Base-by-base conservation (phyloP, 139 green algal species). In the Dunaliella sp. region DNA sequence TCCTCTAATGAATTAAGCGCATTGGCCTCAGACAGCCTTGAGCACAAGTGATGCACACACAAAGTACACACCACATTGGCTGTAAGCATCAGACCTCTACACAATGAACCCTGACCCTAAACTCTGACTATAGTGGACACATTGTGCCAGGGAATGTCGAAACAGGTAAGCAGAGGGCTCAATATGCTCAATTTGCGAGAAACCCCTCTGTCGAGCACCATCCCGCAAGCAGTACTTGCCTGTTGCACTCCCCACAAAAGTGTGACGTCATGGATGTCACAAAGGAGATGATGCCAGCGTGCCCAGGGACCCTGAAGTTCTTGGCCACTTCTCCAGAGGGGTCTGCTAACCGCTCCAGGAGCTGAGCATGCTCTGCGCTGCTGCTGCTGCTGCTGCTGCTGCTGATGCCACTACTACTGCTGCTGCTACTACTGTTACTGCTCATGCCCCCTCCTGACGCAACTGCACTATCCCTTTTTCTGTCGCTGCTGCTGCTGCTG, bases 181-280 rank as follows among this genome's bases (percentile, higher is more conserved):
- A n/a, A n/a, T n/a, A n/a, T n/a, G n/a, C n/a, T n/a, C n/a, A n/a
- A n/a, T n/a, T n/a, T n/a, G n/a, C n/a, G n/a, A n/a, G n/a, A n/a
- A n/a, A n/a, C n/a, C n/a, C n/a, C n/a, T n/a, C n/a, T n/a, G n/a
- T n/a, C n/a, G n/a, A n/a, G n/a, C n/a, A n/a, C n/a, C n/a, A n/a
- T n/a, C n/a, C n/a, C n/a, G n/a, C n/a, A n/a, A n/a, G n/a, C n/a
- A n/a, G n/a, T n/a, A n/a, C n/a, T 0, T 79, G 91, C 91, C 95
- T 88, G 89, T 96, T 98, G 92, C 96, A 98, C 86, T 97, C 95
- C 48, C 88, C 86, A 90, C 97, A 99, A 88, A 99, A 99, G 37
- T 96, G 90, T 26, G 95, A 90, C 3, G 97, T 99, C 97, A 99
- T 99, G 57, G 91, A 97, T 28, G 97, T 98, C 38, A 99, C 92